Evolutionary conservation across 2,329 filamentous ascomycete genomes (phyloP).

Genomic region (Xylariaceae sp.): DNA sequence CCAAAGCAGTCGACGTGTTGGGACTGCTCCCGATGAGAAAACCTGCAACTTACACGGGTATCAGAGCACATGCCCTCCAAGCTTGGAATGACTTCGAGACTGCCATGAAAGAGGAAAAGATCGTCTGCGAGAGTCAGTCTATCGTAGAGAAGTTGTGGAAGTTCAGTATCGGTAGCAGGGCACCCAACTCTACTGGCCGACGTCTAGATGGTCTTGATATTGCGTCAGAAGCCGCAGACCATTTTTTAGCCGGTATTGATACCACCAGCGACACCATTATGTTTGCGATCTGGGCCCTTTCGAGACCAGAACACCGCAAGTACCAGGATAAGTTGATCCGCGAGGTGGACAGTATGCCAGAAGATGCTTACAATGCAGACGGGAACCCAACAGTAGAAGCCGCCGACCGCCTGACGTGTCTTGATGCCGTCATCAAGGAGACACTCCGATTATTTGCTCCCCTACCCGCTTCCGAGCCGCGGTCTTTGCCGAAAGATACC

Average conservation of each 20-base stretch:
- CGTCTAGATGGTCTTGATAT: conserved; percentile 43
- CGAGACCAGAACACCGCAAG: conserved; percentile 37
- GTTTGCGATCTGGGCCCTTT: conserved; percentile 50
- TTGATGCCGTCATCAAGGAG: conserved; percentile 51
- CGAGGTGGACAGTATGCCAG: conserved; percentile 37
- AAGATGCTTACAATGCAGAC: conserved; percentile 21
- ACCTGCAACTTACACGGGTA: conserved; percentile 50
- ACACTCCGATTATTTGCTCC: conserved; percentile 49
- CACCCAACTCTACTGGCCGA: no score
- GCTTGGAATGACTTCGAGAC: conserved; percentile 15
- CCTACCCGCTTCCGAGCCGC: conserved; percentile 50
- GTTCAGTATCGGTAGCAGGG: conserved; percentile 28
- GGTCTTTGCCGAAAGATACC: conserved; percentile 35
- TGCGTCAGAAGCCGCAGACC: conserved; percentile 53
- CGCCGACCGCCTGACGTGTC: conserved; percentile 40
- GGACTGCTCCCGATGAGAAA: conserved; percentile 48
- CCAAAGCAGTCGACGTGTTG: conserved; percentile 29
- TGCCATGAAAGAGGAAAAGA: neutral
- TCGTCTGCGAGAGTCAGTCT: conserved; percentile 11
- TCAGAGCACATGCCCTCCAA: conserved; percentile 39
- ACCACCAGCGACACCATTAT: conserved; percentile 52
- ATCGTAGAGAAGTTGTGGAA: conserved; percentile 40
- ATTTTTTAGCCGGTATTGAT: conserved; percentile 52
- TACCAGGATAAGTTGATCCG: conserved; percentile 45
- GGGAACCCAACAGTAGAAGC: conserved; percentile 35